Conservation (phyloP, 2,329 filamentous ascomycete genomes). For the Arthrobotrys conoides region DNA sequence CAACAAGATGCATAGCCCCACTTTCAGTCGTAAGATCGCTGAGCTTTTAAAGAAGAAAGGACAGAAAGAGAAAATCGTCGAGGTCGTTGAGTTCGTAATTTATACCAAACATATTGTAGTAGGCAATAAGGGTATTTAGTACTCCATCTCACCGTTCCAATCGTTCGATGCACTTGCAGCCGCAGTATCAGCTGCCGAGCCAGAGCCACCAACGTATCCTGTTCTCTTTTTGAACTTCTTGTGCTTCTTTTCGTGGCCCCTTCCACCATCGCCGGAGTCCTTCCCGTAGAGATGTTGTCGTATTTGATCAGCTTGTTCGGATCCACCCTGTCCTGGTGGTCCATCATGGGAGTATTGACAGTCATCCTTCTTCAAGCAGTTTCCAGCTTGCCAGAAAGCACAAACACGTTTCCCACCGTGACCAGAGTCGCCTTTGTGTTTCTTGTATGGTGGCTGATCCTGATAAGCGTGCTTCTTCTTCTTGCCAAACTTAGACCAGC, state of each 20-base stretch:
- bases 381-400: conserved; percentile 59
- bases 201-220: conserved; percentile 44
- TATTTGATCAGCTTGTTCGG: conserved; percentile 58
- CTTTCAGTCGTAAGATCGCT: conserved; percentile 8
- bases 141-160: conserved; percentile 61
- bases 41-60: conserved; percentile 1
- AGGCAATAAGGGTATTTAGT: conserved; percentile 15
- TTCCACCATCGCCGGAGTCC: conserved; percentile 29
- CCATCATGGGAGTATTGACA: conserved; percentile 60
- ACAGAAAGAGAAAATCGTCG: conserved; percentile 5
- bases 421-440: conserved; percentile 43
- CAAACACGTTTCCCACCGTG: conserved; percentile 46
- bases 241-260: conserved; percentile 55
- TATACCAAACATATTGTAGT: conserved; percentile 10
- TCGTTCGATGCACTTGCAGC: conserved; percentile 58
- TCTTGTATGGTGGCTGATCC: conserved; percentile 55
- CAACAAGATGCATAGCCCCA: neutral
- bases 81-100: conserved; percentile 24
- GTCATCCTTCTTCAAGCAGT: conserved; percentile 56
- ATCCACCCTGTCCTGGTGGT: conserved; percentile 53
- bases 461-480: conserved; percentile 57
- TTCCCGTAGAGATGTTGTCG: conserved; percentile 57
- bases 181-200: conserved; percentile 59
- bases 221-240: conserved; percentile 56
- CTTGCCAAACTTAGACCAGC: conserved; percentile 59